Base-by-base conservation (phyloP, 2,329 filamentous ascomycete genomes). In the Sarocladium brachiariae region DNA sequence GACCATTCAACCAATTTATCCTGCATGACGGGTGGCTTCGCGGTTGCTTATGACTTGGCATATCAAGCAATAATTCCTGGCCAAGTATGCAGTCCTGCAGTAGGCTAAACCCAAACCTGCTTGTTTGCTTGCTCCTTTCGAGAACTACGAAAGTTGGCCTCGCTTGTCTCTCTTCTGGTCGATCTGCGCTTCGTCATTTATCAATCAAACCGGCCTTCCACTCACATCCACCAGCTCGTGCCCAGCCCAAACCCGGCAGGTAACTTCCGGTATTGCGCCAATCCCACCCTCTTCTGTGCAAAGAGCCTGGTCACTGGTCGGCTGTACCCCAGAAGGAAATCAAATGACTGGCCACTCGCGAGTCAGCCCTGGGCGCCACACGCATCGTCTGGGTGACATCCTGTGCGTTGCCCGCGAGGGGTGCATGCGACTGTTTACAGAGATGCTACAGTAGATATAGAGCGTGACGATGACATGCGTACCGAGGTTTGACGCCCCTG, bases 191-290 rank as follows among this genome's bases (percentile, higher is more conserved):
- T 23, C 16, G 16, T 39, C 37, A 11, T 16, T n/a, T 11, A 23
- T 43, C 39, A 43, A 43, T 43, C 23, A 43, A 43, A 43, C 21
- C 39, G n/a, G 39, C 23, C 39, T 25, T 43, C 39, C 39, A 43
- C 11, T 25, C 39, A 43, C 39, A 24, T 25, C 39, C 39, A 43
- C 39, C 39, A 43, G 21, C 39, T 39, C 37, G 37, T 23, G 37
- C 9, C 24, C 39, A 16, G 39, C 39, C 39, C 39, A 8, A 45
- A 45, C 27, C 13, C n/a, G 43, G 43, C 43, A 47, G 24, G 43
- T 47, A 21, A 21, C 43, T 21, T 47, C 43, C 43, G 25, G 43
- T 3, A 8, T 6, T 31, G 24, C 27, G 24, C 43, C 25, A 30
- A 47, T 47, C 25, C 43, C 19, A 9, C 10, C 19, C 39, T 23